These are phyloP conservation scores for Pelargonium nanum DNA, from an alignment of 345 rosid genomes.

Conservation along the genomic window DNA sequence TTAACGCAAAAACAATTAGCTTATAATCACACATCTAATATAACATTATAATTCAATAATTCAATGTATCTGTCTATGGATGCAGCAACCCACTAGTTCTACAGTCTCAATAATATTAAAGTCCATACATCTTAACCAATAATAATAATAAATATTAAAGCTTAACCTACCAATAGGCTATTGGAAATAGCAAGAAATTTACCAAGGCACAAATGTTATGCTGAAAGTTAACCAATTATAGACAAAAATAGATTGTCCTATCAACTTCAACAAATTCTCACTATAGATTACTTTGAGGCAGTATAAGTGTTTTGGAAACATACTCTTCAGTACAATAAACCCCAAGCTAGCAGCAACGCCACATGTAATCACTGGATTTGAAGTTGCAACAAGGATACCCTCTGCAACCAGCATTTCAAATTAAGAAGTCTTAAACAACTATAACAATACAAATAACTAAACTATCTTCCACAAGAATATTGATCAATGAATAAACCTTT, in stretches of 20 bases:
- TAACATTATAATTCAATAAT: background rate
- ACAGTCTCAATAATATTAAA: background rate
- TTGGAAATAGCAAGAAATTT: background rate
- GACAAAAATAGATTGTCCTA: background rate
- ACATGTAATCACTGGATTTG: constrained; percentile 45
- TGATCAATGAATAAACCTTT: constrained; percentile 38
- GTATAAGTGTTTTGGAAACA: background rate
- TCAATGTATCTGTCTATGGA: background rate
- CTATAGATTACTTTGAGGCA: background rate
- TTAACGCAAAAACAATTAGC: background rate
- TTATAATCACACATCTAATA: background rate
- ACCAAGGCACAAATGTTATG: background rate
- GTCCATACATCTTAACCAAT: background rate
- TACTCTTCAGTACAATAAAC: constrained; percentile 50
- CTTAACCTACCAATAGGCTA: background rate
- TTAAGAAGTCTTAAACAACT: background rate
- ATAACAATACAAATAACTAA: background rate
- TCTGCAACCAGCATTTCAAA: constrained; percentile 32
- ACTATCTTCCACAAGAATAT: background rate
- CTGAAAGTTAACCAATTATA: background rate
- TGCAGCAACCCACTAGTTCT: background rate
- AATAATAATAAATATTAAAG: too few species aligned
- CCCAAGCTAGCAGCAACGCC: constrained; percentile 54
- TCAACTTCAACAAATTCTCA: background rate
- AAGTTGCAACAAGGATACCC: constrained; percentile 52